Conservation (phyloP, 257 asterid species). For the Solanum sparsipilum region DNA sequence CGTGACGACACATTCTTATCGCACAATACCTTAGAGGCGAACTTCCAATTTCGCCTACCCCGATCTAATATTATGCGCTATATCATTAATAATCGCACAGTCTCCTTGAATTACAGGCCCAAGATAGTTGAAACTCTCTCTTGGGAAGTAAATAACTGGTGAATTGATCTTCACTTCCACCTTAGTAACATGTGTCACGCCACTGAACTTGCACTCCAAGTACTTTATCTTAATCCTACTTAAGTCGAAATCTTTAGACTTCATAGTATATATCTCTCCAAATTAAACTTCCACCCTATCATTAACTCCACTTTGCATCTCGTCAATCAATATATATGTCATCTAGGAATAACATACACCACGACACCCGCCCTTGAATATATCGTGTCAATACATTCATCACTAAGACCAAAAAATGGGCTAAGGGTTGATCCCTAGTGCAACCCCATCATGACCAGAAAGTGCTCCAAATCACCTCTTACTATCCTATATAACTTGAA, state of each 20-base stretch:
- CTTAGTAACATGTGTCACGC: background rate
- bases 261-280: background rate
- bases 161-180: background rate
- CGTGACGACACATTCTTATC: background rate
- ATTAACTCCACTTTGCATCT: background rate
- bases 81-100: too few species aligned
- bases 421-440: background rate
- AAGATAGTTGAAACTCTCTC: background rate
- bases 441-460: background rate
- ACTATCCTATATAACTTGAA: background rate
- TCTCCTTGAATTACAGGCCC: background rate
- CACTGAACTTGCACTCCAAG: background rate
- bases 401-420: background rate
- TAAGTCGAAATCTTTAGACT: background rate
- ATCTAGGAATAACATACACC: background rate
- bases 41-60: background rate
- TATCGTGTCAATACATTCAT: background rate
- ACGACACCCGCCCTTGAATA: background rate
- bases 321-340: background rate
- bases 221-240: background rate
- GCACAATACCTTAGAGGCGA: background rate
- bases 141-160: background rate
- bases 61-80: background rate
- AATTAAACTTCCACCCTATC: background rate
- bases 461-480: background rate